Conservation (phyloP, 139 green algal genomes). For the Chlamydomonas eustigma region DNA sequence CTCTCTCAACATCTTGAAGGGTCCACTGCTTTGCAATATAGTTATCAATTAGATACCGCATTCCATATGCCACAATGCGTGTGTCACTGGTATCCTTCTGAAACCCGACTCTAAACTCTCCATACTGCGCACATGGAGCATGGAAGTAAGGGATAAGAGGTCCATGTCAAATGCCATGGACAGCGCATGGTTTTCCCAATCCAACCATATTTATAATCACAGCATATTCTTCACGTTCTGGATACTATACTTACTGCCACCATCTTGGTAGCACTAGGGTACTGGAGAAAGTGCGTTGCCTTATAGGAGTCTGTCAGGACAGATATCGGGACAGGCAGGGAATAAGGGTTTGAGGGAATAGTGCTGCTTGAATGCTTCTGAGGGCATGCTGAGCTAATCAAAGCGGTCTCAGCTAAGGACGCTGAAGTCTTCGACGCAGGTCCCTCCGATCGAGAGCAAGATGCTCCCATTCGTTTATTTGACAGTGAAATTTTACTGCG, state of each 20-base stretch:
- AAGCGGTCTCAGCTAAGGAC: too few species aligned
- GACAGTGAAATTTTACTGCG: too few species aligned
- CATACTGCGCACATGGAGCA: too few species aligned
- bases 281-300: constrained; percentile 71
- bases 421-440: too few species aligned
- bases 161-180: not conserved
- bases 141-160: too few species aligned
- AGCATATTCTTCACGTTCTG: not conserved
- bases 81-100: constrained; percentile 73
- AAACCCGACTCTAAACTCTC: constrained; percentile 77
- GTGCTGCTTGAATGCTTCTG: too few species aligned
- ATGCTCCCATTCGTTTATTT: too few species aligned
- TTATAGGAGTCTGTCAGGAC: constrained; percentile 82
- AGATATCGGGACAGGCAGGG: constrained; percentile 61
- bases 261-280: constrained; percentile 68
- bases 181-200: too few species aligned
- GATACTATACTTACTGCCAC: constrained; percentile 70
- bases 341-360: too few species aligned
- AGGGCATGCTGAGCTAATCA: too few species aligned
- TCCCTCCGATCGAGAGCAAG: too few species aligned
- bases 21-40: constrained; percentile 79
- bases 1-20: constrained; percentile 68
- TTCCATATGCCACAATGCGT: constrained; percentile 69
- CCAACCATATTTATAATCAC: not conserved
- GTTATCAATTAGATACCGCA: constrained; percentile 81